These are phyloP conservation scores for Calonectria pseudoturangicola DNA, from an alignment of 2,329 filamentous ascomycete species.

Conservation along the genomic window DNA sequence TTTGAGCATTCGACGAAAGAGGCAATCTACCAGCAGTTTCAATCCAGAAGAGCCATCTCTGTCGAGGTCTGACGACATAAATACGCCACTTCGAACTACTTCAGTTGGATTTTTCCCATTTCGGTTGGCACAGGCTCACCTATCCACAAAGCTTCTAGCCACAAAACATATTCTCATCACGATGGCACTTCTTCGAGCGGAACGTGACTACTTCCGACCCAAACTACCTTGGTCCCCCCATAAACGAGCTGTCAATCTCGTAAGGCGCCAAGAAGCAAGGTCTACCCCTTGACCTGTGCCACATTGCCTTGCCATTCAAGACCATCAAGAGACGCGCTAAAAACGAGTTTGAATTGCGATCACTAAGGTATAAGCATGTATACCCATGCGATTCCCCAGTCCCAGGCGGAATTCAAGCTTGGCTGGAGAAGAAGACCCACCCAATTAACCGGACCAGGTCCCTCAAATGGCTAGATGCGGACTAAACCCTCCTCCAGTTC, in stretches of 20 bases:
- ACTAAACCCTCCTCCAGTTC: slow-evolving; percentile 16
- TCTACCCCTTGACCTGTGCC: not conserved
- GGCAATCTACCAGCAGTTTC: no score
- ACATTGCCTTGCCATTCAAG: not conserved
- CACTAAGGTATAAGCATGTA: not conserved
- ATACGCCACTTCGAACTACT: not conserved
- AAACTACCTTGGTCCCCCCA: not conserved
- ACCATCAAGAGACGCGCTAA: not conserved
- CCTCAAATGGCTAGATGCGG: slow-evolving; percentile 7
- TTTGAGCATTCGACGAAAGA: no score
- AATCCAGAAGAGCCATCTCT: not conserved
- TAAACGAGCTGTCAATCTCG: not conserved
- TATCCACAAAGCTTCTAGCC: not conserved
- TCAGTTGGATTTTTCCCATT: not conserved
- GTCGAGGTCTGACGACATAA: not conserved
- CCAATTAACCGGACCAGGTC: not conserved
- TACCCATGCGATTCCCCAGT: not conserved
- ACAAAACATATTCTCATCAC: not conserved
- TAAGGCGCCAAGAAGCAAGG: not conserved
- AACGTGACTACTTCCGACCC: not conserved
- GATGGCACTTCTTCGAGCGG: not conserved
- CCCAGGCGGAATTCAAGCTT: slow-evolving; percentile 1
- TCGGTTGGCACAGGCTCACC: not conserved
- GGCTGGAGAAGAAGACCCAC: not conserved
- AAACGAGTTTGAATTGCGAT: not conserved